Evolutionary conservation across 1,284 basidiomycete species (phyloP), one percentile per base, ranked within the genome.

Genomic region (Butyriboletus appendiculatus): DNA sequence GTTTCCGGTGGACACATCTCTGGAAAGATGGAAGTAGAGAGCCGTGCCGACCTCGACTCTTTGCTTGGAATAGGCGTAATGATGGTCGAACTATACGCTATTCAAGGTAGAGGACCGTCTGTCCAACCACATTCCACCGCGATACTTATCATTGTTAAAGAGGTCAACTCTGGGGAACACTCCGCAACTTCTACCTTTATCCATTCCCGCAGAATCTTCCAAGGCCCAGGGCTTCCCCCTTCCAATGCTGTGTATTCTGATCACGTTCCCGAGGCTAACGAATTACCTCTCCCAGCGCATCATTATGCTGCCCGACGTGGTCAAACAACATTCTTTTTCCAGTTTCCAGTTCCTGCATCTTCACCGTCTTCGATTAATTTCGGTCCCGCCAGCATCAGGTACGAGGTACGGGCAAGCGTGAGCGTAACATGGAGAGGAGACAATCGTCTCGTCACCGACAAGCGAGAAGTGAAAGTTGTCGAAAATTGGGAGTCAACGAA

Each of bases 1-100:
- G 77, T 88, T 45, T 83, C 89, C 1, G 89, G 89, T 1, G 73
- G 74, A 33, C 72, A 78, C 59, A 76, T 90, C 24, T 76, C 82
- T 6, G 90, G 89, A 12, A 90, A 86, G 74, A 79, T 92, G 77
- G 81, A 89, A 66, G 75, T 91, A 63, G 89, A 91, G 65, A 87
- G 84, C 67, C 81, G 80, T 61, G 81, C 88, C 4, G 88, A 90
- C 70, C 56, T 59, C 41, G 81, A 79, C 30, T 69, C 58, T 62
- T 82, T 84, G 5, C 77, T 91, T 20, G 89, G 86, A 16, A 79
- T 92, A 55, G 81, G 82, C 10, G 69, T 83, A 9, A 88, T 91
- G 62, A 85, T 86, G 81, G 81, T 89, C 34, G 89, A 91, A 65
- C 70, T 92, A 20, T 80, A 85, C 55, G 89, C 82, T 1, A 76